Base-by-base conservation (phyloP, 192 early-diverging fungal genomes). In the Coemansia sp. region DNA sequence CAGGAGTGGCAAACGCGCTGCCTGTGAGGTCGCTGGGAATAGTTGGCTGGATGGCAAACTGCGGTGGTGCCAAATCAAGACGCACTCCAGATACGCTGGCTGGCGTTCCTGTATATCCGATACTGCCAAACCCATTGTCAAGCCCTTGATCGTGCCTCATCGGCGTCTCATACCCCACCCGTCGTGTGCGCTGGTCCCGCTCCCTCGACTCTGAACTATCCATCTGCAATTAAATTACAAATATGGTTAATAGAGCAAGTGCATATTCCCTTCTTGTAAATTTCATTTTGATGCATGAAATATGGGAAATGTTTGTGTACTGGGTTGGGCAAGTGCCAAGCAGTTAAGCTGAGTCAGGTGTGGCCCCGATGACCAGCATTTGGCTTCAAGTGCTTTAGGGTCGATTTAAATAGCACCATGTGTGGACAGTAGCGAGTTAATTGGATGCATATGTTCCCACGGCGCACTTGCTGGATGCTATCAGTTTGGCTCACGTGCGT, bases 61-160 rank as follows among this genome's bases (percentile, higher is more conserved):
- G 58, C 9, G 47, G 61, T 12, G 58, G 44, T 1, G 42, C 59
- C 26, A 61, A 7, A n/a, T 68, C 53, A 38, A 68, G 44, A 3
- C 66, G 58, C 21, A 58, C 25, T 36, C 66, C 66, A 5, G 61
- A 37, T 7, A 44, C 59, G 21, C 28, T 68, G 15, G 66, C 58
- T 0, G 66, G 66, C 9, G 65, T 68, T 52, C 50, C 48, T 7
- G 24, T 36, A 4, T 24, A 44, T 12, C 11, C 38, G 23, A 14
- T 7, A 20, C 56, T 36, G 4, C 10, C 56, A 3, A 58, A 37
- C 20, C 36, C 20, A 15, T 21, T 21, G 21, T 21, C 52, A 14
- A 54, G 14, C 11, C 3, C 25, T 3, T 28, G 25, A 4, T 14
- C 52, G 4, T 5, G 52, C 52, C 52, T 26, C 15, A 26, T 17